Percentiles rank a stretch among this genome's conserved stretches.
Evolutionary conservation across 179 eudicot species (phyloP).

Genomic region (Actinidia polygama): DNA sequence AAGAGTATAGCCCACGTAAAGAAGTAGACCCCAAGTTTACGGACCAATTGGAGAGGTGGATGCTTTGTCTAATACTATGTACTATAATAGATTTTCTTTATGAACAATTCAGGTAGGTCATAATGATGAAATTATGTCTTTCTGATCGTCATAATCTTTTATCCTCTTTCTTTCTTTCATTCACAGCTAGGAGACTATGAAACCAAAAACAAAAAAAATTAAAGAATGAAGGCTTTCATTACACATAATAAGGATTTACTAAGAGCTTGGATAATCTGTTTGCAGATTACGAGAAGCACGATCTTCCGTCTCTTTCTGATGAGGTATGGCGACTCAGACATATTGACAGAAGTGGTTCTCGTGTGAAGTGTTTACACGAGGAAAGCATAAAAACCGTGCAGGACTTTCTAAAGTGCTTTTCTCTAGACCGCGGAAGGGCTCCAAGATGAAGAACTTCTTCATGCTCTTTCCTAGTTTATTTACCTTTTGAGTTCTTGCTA

Average conservation of each 20-base stretch:
- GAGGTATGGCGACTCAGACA: conserved; percentile 90
- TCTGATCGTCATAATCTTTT: background rate
- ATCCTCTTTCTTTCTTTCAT: background rate
- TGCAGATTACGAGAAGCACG: conserved; percentile 91
- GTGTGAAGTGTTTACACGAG: conserved; percentile 73
- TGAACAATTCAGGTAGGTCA: background rate
- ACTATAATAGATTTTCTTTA: background rate
- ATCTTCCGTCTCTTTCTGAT: conserved; percentile 80
- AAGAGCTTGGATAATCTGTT: background rate
- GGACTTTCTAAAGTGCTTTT: conserved; percentile 70
- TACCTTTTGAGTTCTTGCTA: too few species aligned
- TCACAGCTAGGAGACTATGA: too few species aligned
- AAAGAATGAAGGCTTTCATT: background rate
- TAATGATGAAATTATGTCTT: too few species aligned
- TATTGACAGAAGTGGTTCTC: conserved; percentile 91
- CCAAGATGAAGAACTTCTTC: conserved; percentile 59
- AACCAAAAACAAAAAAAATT: too few species aligned
- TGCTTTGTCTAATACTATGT: too few species aligned
- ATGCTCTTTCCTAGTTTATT: too few species aligned
- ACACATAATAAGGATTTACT: background rate
- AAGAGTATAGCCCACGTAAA: too few species aligned
- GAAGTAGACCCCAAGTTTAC: too few species aligned
- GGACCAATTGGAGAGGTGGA: too few species aligned
- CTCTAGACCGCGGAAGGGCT: conserved; percentile 68
- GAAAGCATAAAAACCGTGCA: conserved; percentile 71